Conservation (phyloP, 192 early-diverging fungal species). For the Rhizoclosmatium sp. region DNA sequence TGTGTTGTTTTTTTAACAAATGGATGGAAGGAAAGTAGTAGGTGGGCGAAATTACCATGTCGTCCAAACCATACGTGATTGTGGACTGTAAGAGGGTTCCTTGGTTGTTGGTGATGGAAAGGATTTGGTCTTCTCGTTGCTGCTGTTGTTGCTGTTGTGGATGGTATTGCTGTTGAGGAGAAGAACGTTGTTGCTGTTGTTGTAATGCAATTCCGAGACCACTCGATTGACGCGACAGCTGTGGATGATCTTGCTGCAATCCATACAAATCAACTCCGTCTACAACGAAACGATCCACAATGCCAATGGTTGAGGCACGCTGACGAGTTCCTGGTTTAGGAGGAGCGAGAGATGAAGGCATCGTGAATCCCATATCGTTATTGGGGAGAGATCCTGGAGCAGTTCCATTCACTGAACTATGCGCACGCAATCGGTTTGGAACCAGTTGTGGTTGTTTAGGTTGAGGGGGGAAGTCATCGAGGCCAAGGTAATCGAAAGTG, state of each 20-base stretch:
- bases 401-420: constrained; percentile 1
- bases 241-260: neutral
- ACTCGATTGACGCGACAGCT: neutral
- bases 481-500: constrained; percentile 73
- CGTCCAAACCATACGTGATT: neutral
- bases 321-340: constrained; percentile 30
- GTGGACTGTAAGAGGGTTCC: constrained; percentile 5
- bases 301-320: constrained; percentile 46
- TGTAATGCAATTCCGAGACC: constrained; percentile 9
- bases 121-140: neutral
- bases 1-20: neutral
- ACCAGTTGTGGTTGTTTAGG: constrained; percentile 13
- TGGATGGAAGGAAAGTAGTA: constrained; percentile 19
- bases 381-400: neutral
- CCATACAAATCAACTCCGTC: constrained; percentile 37
- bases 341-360: constrained; percentile 13
- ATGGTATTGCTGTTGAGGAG: constrained; percentile 28
- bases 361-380: neutral
- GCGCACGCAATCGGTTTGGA: constrained; percentile 11
- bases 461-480: constrained; percentile 63
- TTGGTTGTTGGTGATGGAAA: neutral
- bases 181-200: constrained; percentile 7
- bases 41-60: constrained; percentile 1
- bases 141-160: constrained; percentile 23
- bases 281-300: constrained; percentile 42